These are phyloP conservation scores for Tranzscheliella williamsii DNA, from an alignment of 1,284 basidiomycete genomes.

Conservation along the genomic window DNA sequence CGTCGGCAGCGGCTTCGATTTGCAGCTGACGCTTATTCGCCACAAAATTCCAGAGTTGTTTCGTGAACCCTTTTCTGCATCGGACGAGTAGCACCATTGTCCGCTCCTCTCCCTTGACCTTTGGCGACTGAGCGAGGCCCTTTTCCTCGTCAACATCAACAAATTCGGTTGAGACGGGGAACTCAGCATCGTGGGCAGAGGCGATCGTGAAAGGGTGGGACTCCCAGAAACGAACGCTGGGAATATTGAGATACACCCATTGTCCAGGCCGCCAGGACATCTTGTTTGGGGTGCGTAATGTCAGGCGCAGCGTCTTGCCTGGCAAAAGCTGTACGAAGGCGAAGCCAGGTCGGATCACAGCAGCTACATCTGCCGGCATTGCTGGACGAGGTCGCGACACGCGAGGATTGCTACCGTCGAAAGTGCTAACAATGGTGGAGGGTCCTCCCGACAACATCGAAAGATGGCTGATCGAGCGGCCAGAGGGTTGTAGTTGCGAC, in stretches of 20 bases:
- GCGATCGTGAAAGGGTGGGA: constrained; percentile 82
- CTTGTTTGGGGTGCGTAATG: constrained; percentile 67
- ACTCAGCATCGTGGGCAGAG: constrained; percentile 68
- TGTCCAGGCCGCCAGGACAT: constrained; percentile 75
- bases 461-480: constrained; percentile 4
- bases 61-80: constrained; percentile 76
- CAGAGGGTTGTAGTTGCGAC: neutral
- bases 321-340: constrained; percentile 78
- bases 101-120: constrained; percentile 62
- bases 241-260: constrained; percentile 75
- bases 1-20: constrained; percentile 40
- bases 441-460: constrained; percentile 13
- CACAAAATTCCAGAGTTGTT: constrained; percentile 70
- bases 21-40: constrained; percentile 40
- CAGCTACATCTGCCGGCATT: constrained; percentile 48
- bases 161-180: constrained; percentile 37
- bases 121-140: constrained; percentile 46
- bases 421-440: constrained; percentile 24
- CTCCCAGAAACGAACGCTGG: constrained; percentile 71
- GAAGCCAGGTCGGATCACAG: constrained; percentile 66
- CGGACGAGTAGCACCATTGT: constrained; percentile 76
- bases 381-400: constrained; percentile 38
- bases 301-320: constrained; percentile 75
- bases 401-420: constrained; percentile 7
- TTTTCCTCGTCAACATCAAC: constrained; percentile 37